A percentile compares a stretch with the other conserved stretches of the same genome.
phyloP scores from a whole-genome alignment of 2,329 filamentous ascomycete genomes.

The Fusarium pininemorale region DNA sequence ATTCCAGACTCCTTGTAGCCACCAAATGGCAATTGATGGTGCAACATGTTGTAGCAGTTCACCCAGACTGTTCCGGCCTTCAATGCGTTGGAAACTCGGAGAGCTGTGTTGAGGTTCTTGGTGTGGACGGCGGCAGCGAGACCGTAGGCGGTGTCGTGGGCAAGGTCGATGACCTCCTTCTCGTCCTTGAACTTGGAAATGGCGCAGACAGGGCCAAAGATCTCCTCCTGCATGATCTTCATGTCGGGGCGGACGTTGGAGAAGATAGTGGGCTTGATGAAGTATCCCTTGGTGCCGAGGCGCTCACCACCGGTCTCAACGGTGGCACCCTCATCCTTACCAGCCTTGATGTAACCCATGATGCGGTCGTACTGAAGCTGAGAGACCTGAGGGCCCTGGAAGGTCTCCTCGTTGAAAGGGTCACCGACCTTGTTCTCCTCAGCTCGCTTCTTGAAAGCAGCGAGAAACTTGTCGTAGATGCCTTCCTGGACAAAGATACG shows the following conservation, averaged over 20 bases:
- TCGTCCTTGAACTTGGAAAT: slow-evolving; percentile 88
- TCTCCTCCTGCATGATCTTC: slow-evolving; percentile 93
- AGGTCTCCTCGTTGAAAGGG: slow-evolving; percentile 80
- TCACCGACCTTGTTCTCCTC: slow-evolving; percentile 81
- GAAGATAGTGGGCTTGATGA: slow-evolving; percentile 93
- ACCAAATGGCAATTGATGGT: slow-evolving; percentile 73
- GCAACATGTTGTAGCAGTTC: slow-evolving; percentile 69
- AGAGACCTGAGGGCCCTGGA: slow-evolving; percentile 89
- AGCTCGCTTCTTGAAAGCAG: slow-evolving; percentile 81
- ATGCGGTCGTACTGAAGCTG: slow-evolving; percentile 89
- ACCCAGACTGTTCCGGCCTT: slow-evolving; percentile 75
- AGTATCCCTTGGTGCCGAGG: slow-evolving; percentile 83
- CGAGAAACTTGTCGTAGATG: slow-evolving; percentile 88
- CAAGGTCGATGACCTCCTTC: slow-evolving; percentile 78
- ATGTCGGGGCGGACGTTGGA: slow-evolving; percentile 81
- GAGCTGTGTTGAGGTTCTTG: slow-evolving; percentile 80
- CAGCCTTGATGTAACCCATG: slow-evolving; percentile 80
- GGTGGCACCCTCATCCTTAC: slow-evolving; percentile 66
- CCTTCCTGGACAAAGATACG: slow-evolving; percentile 87
- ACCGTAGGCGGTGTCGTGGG: slow-evolving; percentile 82
- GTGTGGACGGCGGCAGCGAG: slow-evolving; percentile 87
- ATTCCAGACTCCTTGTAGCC: slow-evolving; percentile 84
- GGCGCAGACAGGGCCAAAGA: slow-evolving; percentile 87
- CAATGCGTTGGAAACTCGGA: slow-evolving; percentile 79
- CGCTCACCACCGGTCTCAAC: slow-evolving; percentile 64